Conservation (phyloP, 257 asterid species). For the Nicotiana tomentosiformis region DNA sequence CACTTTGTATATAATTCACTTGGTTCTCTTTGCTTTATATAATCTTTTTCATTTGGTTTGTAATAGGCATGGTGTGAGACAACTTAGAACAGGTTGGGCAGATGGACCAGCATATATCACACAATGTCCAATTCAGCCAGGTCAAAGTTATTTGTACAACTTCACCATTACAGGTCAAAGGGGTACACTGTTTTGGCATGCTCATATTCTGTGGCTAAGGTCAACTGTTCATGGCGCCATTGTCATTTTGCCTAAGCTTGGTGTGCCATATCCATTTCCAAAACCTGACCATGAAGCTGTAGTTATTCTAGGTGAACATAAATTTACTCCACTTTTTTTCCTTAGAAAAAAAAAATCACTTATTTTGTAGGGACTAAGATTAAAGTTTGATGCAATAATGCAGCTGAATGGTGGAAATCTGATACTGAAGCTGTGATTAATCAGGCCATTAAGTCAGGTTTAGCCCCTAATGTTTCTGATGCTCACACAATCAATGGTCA, state of each 20-base stretch:
- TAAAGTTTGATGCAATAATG: constrained; percentile 1
- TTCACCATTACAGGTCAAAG: constrained; percentile 61
- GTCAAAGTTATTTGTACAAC: constrained; percentile 49
- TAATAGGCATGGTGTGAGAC: constrained; percentile 70
- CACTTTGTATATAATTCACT: not conserved
- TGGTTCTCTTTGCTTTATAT: not conserved
- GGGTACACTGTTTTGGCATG: constrained; percentile 72
- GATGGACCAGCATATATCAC: constrained; percentile 77
- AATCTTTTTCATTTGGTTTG: not conserved
- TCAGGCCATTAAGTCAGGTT: constrained; percentile 45
- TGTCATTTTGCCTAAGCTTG: constrained; percentile 55
- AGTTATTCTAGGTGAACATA: constrained; percentile 37
- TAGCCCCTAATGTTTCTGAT: constrained; percentile 68
- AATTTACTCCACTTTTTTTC: not conserved
- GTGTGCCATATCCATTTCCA: constrained; percentile 63
- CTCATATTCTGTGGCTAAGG: constrained; percentile 66
- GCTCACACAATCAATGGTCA: constrained; percentile 73
- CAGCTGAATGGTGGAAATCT: constrained; percentile 79
- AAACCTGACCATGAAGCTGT: constrained; percentile 56
- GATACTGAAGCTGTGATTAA: constrained; percentile 66
- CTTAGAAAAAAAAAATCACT: not conserved
- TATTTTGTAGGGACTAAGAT: not conserved
- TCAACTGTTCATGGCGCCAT: constrained; percentile 65
- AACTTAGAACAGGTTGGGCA: constrained; percentile 63
- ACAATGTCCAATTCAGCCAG: constrained; percentile 69